These are phyloP conservation scores for Citrus hindsii DNA, from an alignment of 345 rosid species.

Conservation along the genomic window DNA sequence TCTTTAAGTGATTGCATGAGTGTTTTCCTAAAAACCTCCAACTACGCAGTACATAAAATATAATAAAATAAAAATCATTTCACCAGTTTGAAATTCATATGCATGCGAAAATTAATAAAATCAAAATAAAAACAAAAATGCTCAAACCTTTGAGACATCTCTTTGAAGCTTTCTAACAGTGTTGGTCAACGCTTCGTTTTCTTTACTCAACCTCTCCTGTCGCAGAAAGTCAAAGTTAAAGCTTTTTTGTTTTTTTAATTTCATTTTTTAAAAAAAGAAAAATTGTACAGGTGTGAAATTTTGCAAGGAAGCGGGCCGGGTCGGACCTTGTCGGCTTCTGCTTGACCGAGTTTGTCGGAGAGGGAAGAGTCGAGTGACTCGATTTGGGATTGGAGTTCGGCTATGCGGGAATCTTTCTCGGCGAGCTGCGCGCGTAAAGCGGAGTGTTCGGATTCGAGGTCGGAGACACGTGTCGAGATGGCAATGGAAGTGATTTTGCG, in stretches of 20 bases:
- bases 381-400: constrained; percentile 59
- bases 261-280: fast-evolving
- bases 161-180: constrained; percentile 84
- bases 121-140: not conserved
- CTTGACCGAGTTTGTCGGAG: constrained; percentile 57
- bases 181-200: constrained; percentile 55
- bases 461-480: constrained; percentile 76
- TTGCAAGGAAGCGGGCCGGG: not conserved
- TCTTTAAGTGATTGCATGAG: constrained; percentile 90
- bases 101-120: not conserved
- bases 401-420: constrained; percentile 61
- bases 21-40: constrained; percentile 88
- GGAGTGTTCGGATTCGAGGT: constrained; percentile 77
- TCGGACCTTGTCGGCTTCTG: constrained; percentile 60
- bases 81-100: not conserved
- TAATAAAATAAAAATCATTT: not conserved
- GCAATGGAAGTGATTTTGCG: constrained; percentile 97
- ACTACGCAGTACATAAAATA: constrained; percentile 33
- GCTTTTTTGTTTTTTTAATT: not conserved
- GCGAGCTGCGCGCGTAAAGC: constrained; percentile 47
- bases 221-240: not conserved
- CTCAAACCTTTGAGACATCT: constrained; percentile 73
- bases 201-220: constrained; percentile 72
- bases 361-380: constrained; percentile 72
- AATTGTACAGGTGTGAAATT: not conserved